Evolutionary conservation across 1,284 basidiomycete genomes (phyloP).

Genomic region (Xerocomus minutiporus): DNA sequence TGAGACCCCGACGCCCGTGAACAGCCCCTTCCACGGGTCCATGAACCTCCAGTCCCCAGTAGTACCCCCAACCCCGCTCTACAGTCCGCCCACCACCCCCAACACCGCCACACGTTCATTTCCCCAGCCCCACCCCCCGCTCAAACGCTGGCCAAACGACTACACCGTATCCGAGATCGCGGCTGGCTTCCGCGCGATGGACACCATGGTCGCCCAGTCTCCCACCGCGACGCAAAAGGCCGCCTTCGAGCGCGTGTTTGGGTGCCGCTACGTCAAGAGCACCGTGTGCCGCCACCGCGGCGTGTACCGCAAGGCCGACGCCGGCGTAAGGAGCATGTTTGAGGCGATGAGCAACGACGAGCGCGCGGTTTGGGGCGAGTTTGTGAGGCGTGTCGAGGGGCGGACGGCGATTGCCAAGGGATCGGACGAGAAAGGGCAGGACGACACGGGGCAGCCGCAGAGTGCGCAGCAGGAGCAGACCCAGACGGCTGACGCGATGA

Average conservation of each 20-base stretch:
- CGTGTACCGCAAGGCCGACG: constrained; percentile 55
- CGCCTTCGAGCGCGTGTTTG: constrained; percentile 63
- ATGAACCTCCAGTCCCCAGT: constrained; percentile 22
- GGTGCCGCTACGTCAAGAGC: constrained; percentile 62
- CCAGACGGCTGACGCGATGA: constrained; percentile 19
- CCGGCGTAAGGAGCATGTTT: constrained; percentile 43
- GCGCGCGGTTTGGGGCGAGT: constrained; percentile 59
- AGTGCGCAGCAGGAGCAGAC: constrained; percentile 7
- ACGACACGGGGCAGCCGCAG: constrained; percentile 11
- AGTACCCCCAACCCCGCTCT: constrained; percentile 21
- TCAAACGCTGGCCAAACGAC: constrained; percentile 69
- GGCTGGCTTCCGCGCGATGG: constrained; percentile 53
- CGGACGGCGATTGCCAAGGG: constrained; percentile 16
- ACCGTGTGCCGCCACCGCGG: constrained; percentile 65
- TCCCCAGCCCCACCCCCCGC: constrained; percentile 50
- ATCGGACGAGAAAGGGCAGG: constrained; percentile 21
- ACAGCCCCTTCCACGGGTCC: constrained; percentile 18
- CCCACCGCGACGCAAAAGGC: constrained; percentile 49
- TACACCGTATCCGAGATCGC: constrained; percentile 61
- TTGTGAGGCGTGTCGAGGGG: constrained; percentile 23
- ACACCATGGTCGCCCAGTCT: constrained; percentile 41
- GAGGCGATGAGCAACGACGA: constrained; percentile 53
- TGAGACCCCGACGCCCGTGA: constrained; percentile 16
- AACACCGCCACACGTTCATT: constrained; percentile 30
- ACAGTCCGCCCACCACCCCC: constrained; percentile 15